A percentile compares a stretch with the other conserved stretches of the same genome.
These are phyloP conservation scores for Aureobasidium zeae DNA, from an alignment of 2,329 filamentous ascomycete genomes.

Conservation along the genomic window DNA sequence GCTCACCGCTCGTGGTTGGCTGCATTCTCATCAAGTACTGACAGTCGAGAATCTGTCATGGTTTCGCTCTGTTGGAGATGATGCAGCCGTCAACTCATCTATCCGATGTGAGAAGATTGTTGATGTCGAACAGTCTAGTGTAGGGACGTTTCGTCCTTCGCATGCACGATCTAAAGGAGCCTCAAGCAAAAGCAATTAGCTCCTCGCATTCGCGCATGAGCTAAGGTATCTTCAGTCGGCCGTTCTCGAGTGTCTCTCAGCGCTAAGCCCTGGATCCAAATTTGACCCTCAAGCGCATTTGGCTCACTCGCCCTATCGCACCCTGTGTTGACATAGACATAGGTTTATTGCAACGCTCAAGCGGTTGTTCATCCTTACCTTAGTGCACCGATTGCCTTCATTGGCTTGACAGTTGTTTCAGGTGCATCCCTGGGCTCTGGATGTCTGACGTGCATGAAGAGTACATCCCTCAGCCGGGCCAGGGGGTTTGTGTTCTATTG, in stretches of 20 bases:
- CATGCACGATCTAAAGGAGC: conserved; percentile 10
- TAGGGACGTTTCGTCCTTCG: background rate
- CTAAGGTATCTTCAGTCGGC: conserved; percentile 16
- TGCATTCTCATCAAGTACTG: background rate
- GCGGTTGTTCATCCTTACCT: conserved; percentile 12
- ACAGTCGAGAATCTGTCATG: background rate
- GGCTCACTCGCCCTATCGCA: conserved; percentile 14
- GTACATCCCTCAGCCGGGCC: conserved; percentile 5
- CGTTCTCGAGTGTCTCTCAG: conserved; percentile 10
- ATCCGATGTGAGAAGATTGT: background rate
- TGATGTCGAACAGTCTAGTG: background rate
- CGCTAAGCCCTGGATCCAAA: conserved; percentile 15
- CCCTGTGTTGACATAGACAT: no score
- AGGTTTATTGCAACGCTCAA: conserved; percentile 8
- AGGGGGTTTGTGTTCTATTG: conserved; percentile 3
- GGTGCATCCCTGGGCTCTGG: conserved; percentile 28
- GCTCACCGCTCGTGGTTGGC: conserved; percentile 10
- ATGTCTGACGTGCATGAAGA: conserved; percentile 5
- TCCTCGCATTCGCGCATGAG: conserved; percentile 19
- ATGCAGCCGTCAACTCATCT: background rate
- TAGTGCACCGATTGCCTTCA: conserved; percentile 12
- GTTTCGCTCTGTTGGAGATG: background rate
- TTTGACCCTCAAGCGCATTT: conserved; percentile 12
- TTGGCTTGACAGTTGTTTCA: conserved; percentile 23
- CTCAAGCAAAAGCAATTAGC: conserved; percentile 15